Conservation (phyloP, 805 yeast species). For the Wickerhamomyces hampshirensis region DNA sequence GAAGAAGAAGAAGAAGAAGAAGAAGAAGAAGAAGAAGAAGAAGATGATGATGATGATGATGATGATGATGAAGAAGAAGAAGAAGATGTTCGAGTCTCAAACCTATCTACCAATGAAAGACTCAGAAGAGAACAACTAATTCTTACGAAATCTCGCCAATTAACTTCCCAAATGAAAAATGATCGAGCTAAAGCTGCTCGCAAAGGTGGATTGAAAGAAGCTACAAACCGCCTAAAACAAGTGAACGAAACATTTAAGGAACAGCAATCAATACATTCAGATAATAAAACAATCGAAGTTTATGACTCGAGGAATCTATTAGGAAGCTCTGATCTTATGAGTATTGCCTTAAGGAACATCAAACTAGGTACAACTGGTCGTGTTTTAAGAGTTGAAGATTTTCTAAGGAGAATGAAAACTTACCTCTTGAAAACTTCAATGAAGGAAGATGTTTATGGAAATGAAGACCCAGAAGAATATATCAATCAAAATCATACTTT, state of each 20-base stretch:
- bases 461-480: slow-evolving; percentile 20
- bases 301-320: slow-evolving; percentile 62
- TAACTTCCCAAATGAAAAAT: slow-evolving; percentile 25
- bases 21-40: slow-evolving; percentile 9
- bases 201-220: slow-evolving; percentile 51
- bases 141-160: slow-evolving; percentile 28
- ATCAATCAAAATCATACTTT: slow-evolving; percentile 30
- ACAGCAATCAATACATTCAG: slow-evolving; percentile 32
- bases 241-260: slow-evolving; percentile 43
- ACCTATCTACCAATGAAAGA: slow-evolving; percentile 1
- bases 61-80: slow-evolving; percentile 4
- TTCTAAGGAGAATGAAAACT: slow-evolving; percentile 33
- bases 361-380: slow-evolving; percentile 52
- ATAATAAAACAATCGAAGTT: slow-evolving; percentile 41
- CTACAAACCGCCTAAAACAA: slow-evolving; percentile 38
- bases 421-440: slow-evolving; percentile 33
- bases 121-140: slow-evolving; percentile 24
- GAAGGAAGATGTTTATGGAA: slow-evolving; percentile 16
- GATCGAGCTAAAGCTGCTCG: slow-evolving; percentile 50
- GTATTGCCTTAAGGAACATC: slow-evolving; percentile 56
- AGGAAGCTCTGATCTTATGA: slow-evolving; percentile 57
- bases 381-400: slow-evolving; percentile 44
- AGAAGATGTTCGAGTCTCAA: not conserved
- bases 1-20: slow-evolving; percentile 11
- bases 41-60: slow-evolving; percentile 7